These are phyloP conservation scores for Monosporascus ibericus DNA, from an alignment of 2,329 filamentous ascomycete species.

Conservation along the genomic window DNA sequence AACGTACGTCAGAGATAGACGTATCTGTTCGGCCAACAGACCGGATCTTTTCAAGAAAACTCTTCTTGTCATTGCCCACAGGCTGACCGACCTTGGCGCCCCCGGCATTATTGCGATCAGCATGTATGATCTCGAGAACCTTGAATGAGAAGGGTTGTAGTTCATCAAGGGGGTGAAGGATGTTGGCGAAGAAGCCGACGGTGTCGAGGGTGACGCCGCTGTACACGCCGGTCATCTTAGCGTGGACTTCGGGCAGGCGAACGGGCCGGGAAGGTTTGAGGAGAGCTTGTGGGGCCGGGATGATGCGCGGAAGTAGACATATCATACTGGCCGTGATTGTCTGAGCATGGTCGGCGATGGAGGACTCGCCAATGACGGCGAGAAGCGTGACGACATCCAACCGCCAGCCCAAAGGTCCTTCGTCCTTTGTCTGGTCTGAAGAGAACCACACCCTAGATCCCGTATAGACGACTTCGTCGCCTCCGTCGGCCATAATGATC, in stretches of 20 bases:
- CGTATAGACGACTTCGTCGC: constrained; percentile 2
- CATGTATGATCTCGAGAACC: constrained; percentile 43
- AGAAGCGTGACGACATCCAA: constrained; percentile 58
- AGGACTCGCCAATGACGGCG: constrained; percentile 56
- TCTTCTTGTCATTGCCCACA: neutral
- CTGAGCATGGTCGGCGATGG: constrained; percentile 52
- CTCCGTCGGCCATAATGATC: constrained; percentile 14
- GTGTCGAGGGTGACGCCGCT: constrained; percentile 48
- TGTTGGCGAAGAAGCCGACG: constrained; percentile 57
- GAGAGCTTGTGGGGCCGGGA: constrained; percentile 58
- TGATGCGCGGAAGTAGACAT: constrained; percentile 52
- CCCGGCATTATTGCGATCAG: constrained; percentile 21
- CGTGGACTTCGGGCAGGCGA: constrained; percentile 48
- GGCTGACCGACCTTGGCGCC: constrained; percentile 10
- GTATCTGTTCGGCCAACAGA: constrained; percentile 8
- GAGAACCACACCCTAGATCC: constrained; percentile 16
- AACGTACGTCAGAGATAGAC: constrained; percentile 1
- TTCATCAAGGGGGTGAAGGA: constrained; percentile 50
- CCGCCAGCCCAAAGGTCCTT: constrained; percentile 39
- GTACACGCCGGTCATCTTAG: constrained; percentile 52
- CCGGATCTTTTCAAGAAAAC: constrained; percentile 8
- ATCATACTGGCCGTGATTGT: constrained; percentile 52
- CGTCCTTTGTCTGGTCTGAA: constrained; percentile 29
- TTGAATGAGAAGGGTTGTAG: constrained; percentile 41
- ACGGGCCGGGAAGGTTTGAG: constrained; percentile 48